Conservation (phyloP, 495 filamentous ascomycete species). For the Daldinia bambusicola region DNA sequence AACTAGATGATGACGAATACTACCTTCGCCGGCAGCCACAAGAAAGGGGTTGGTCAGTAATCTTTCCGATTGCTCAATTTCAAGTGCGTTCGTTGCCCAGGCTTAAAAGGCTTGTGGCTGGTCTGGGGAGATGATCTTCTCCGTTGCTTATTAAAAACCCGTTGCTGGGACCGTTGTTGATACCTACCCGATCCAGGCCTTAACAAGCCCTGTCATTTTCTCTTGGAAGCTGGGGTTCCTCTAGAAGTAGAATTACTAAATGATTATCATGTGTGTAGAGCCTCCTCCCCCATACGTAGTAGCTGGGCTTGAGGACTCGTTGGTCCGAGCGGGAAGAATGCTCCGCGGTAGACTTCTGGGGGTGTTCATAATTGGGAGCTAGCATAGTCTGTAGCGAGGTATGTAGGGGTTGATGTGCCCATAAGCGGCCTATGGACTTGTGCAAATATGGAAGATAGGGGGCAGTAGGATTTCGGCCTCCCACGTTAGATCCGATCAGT, state of each 20-base stretch:
- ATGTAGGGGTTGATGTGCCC: background rate
- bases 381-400: background rate
- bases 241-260: background rate
- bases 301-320: background rate
- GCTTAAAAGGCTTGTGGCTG: constrained; percentile 12
- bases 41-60: constrained; percentile 8
- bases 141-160: constrained; percentile 13
- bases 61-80: constrained; percentile 27
- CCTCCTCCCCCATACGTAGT: background rate
- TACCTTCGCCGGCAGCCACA: constrained; percentile 7
- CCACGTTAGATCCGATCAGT: constrained; percentile 44
- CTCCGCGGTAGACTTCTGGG: constrained; percentile 9
- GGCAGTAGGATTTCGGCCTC: constrained; percentile 36
- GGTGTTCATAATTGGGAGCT: background rate
- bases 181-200: background rate
- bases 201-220: background rate
- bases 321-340: constrained; percentile 22
- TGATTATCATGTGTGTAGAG: background rate
- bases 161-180: constrained; percentile 2
- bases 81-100: too few species aligned
- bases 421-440: background rate
- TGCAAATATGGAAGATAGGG: constrained; percentile 38
- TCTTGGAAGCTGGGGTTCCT: background rate
- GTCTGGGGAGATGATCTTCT: background rate
- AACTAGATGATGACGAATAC: constrained; percentile 24